Conservation (phyloP, 2,329 filamentous ascomycete genomes). For the Drechslerella stenobrocha region DNA sequence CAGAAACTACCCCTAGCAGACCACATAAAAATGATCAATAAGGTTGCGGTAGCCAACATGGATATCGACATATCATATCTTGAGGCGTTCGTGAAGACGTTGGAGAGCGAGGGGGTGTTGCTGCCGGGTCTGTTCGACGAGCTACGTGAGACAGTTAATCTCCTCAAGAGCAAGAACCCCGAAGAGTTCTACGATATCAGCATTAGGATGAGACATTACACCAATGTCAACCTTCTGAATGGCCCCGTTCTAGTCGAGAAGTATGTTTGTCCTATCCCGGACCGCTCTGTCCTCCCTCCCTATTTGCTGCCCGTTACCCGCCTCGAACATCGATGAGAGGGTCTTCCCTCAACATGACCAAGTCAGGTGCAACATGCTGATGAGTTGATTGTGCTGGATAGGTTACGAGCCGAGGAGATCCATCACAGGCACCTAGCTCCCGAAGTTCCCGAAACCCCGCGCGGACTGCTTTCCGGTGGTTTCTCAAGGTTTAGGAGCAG, state of each 20-base stretch:
- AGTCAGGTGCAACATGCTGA: slow-evolving; percentile 31
- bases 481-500: slow-evolving; percentile 41
- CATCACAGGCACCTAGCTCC: slow-evolving; percentile 30
- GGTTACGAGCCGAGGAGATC: slow-evolving; percentile 33
- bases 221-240: slow-evolving; percentile 86
- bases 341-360: slow-evolving; percentile 15
- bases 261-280: slow-evolving; percentile 58
- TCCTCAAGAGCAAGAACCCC: slow-evolving; percentile 82
- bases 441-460: slow-evolving; percentile 25
- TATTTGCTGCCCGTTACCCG: background rate
- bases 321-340: background rate
- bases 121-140: slow-evolving; percentile 87
- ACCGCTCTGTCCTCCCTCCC: slow-evolving; percentile 8
- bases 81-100: slow-evolving; percentile 78
- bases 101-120: slow-evolving; percentile 69
- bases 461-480: slow-evolving; percentile 25
- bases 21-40: slow-evolving; percentile 82
- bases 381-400: slow-evolving; percentile 19
- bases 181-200: slow-evolving; percentile 96
- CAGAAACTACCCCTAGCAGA: slow-evolving; percentile 75
- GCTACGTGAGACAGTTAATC: slow-evolving; percentile 83
- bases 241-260: slow-evolving; percentile 91
- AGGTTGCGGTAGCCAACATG: slow-evolving; percentile 78
- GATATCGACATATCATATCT: slow-evolving; percentile 82
- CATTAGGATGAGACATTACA: slow-evolving; percentile 88